Percentiles rank a stretch among this genome's conserved stretches.
Evolutionary conservation across 1,139 yeast genomes (phyloP).

Genomic region (Geotrichum histeridarum): DNA sequence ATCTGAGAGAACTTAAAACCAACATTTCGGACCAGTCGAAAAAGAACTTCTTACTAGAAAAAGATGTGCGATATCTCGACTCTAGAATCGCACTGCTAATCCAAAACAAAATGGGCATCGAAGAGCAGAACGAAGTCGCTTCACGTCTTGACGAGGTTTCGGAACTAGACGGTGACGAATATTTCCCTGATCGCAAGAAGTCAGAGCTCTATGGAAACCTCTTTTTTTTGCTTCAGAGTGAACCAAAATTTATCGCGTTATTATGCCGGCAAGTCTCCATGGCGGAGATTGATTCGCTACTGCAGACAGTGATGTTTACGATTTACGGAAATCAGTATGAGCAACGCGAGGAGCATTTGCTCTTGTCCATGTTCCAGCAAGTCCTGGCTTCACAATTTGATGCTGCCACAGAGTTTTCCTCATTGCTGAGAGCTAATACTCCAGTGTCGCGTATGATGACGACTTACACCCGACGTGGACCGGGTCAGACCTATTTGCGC

Average conservation of each 20-base stretch:
- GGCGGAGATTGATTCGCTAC: conserved; percentile 40
- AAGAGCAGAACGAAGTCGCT: conserved; percentile 39
- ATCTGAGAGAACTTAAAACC: conserved; percentile 36
- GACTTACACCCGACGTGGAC: conserved; percentile 42
- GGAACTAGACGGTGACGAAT: conserved; percentile 21
- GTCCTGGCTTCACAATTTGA: conserved; percentile 41
- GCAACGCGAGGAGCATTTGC: conserved; percentile 41
- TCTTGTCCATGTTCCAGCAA: conserved; percentile 40
- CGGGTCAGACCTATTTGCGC: conserved; percentile 41
- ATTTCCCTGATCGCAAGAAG: conserved; percentile 33
- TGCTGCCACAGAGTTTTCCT: conserved; percentile 37
- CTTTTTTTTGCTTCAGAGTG: conserved; percentile 39
- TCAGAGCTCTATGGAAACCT: conserved; percentile 38
- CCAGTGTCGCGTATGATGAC: conserved; percentile 44
- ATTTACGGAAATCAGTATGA: conserved; percentile 44
- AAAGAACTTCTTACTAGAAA: conserved; percentile 39
- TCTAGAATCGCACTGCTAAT: conserved; percentile 41
- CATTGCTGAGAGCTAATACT: conserved; percentile 40
- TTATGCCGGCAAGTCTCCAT: conserved; percentile 38
- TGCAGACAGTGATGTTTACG: conserved; percentile 44
- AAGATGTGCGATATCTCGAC: conserved; percentile 41
- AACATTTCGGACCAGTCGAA: conserved; percentile 39
- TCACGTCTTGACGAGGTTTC: conserved; percentile 32
- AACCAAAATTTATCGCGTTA: conserved; percentile 40
- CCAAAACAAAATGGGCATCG: conserved; percentile 40